A percentile compares a stretch with the other conserved stretches of the same genome.
These are phyloP conservation scores for Rhizopus microsporus DNA, from an alignment of 371 early-diverging fungal genomes.

Conservation along the genomic window DNA sequence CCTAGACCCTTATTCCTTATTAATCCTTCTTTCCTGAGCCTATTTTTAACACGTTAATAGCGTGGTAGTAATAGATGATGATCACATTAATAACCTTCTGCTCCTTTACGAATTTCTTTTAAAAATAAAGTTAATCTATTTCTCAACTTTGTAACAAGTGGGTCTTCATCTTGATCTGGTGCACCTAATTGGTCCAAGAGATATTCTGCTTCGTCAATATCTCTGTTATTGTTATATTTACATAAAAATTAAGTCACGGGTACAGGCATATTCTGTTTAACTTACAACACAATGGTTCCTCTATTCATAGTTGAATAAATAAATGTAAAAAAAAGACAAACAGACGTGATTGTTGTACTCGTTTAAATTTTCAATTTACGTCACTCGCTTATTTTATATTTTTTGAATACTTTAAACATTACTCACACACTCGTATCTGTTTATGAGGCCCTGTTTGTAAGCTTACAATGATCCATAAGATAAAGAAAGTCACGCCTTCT, in stretches of 20 bases:
- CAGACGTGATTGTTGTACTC: not conserved
- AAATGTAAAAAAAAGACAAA: constrained; percentile 2
- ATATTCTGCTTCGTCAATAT: constrained; percentile 60
- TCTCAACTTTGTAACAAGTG: constrained; percentile 48
- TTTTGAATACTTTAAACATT: too few relatives aligned
- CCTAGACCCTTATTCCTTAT: not conserved
- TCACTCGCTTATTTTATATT: too few relatives aligned
- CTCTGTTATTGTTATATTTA: constrained; percentile 16
- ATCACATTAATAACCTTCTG: constrained; percentile 42
- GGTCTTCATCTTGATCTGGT: constrained; percentile 47
- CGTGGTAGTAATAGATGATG: not conserved
- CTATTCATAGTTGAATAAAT: constrained; percentile 26
- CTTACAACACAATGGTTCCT: constrained; percentile 34
- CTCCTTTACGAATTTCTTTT: constrained; percentile 46
- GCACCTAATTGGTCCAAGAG: constrained; percentile 51
- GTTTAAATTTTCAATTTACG: too few relatives aligned
- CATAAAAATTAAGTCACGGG: not conserved
- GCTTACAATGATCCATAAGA: too few relatives aligned
- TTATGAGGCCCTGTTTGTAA: too few relatives aligned
- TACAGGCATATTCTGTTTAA: not conserved
- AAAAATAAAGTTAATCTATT: constrained; percentile 42
- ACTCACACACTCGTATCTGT: too few relatives aligned
- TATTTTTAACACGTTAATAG: not conserved
- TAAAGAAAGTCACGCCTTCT: too few relatives aligned
- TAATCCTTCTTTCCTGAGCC: constrained; percentile 28